Percentiles rank a stretch among this genome's conserved stretches.
Evolutionary conservation across 371 early-diverging fungal genomes (phyloP).

Genomic region (Conidiobolus incongruus): DNA sequence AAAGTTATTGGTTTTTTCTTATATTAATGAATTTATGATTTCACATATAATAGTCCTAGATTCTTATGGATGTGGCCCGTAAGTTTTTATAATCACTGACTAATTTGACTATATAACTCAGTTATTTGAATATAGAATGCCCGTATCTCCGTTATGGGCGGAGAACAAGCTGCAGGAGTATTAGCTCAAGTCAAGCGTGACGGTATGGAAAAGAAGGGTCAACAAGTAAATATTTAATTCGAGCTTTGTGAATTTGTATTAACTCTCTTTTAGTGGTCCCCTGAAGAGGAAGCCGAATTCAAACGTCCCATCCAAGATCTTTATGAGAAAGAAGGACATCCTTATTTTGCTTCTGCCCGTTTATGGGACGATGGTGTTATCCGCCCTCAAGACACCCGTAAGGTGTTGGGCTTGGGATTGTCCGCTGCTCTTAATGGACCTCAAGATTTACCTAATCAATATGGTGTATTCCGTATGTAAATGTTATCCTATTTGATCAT

Average conservation of each 20-base stretch:
- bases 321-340: constrained; percentile 90
- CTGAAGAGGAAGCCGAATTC: constrained; percentile 50
- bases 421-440: constrained; percentile 66
- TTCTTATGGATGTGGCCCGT: constrained; percentile 96
- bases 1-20: not conserved
- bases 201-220: constrained; percentile 58
- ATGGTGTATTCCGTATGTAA: constrained; percentile 97
- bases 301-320: constrained; percentile 65
- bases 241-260: not conserved
- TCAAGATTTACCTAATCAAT: constrained; percentile 16
- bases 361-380: constrained; percentile 97
- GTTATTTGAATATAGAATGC: constrained; percentile 23
- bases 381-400: constrained; percentile 75
- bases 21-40: not conserved
- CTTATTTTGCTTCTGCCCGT: constrained; percentile 73
- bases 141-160: constrained; percentile 95
- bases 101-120: not conserved
- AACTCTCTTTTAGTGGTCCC: constrained; percentile 21
- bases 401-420: constrained; percentile 66
- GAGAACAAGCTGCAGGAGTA: constrained; percentile 92
- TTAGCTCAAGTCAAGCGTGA: constrained; percentile 76
- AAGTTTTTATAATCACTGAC: constrained; percentile 13
- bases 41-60: constrained; percentile 31
- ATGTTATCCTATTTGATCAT: too few relatives aligned
- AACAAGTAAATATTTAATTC: constrained; percentile 9